Conservation (phyloP, 257 asterid species). For the Nicotiana noctiflora region DNA sequence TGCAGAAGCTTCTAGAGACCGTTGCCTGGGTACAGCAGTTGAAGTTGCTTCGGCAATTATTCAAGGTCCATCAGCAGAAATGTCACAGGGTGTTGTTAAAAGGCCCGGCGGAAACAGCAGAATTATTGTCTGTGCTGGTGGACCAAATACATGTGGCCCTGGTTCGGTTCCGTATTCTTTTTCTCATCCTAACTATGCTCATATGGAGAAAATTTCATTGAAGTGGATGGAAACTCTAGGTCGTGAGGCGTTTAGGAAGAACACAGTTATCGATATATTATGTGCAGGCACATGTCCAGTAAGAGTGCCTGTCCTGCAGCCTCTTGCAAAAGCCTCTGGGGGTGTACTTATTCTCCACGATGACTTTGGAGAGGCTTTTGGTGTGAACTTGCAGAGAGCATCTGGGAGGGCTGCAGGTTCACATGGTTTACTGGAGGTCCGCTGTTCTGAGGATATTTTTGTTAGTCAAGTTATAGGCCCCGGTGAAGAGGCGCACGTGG, state of each 20-base stretch:
- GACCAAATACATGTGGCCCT: constrained; percentile 85
- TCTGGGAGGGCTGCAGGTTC: constrained; percentile 86
- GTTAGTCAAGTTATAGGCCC: constrained; percentile 92
- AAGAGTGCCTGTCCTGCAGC: constrained; percentile 70
- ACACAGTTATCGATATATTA: constrained; percentile 66
- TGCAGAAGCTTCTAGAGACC: constrained; percentile 87
- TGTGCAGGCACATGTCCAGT: constrained; percentile 97
- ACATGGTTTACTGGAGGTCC: constrained; percentile 77
- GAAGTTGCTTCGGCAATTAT: constrained; percentile 82
- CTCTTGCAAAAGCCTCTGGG: constrained; percentile 87
- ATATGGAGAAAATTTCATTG: constrained; percentile 70
- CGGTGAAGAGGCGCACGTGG: constrained; percentile 80
- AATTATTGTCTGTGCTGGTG: constrained; percentile 88
- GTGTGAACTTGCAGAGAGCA: constrained; percentile 95
- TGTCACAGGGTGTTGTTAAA: constrained; percentile 75
- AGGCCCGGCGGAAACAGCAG: constrained; percentile 90
- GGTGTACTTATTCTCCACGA: constrained; percentile 83
- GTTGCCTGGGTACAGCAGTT: constrained; percentile 89
- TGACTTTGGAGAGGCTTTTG: constrained; percentile 97
- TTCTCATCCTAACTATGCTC: constrained; percentile 73
- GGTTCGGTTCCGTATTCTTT: constrained; percentile 86
- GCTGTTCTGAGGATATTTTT: constrained; percentile 79
- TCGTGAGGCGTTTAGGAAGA: constrained; percentile 57
- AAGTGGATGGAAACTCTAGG: constrained; percentile 87
- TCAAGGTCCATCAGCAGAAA: constrained; percentile 90